Conservation (phyloP, 768 basidiomycete genomes). For the Hemileccinum rubropunctum region DNA sequence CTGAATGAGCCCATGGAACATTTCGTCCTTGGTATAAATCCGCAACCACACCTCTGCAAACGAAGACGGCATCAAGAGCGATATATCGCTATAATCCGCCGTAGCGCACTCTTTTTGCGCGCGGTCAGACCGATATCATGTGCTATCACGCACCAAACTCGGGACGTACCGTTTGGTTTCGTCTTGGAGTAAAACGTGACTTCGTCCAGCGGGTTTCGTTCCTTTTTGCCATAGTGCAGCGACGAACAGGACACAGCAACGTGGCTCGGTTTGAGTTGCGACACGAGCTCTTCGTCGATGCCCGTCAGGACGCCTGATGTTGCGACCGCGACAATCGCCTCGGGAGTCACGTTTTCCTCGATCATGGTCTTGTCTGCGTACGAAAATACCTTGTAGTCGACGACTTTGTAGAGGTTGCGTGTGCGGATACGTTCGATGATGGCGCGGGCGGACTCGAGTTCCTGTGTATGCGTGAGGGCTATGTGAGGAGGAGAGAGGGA, state of each 20-base stretch:
- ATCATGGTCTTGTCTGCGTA: constrained; percentile 30
- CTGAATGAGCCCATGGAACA: constrained; percentile 61
- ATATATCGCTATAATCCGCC: constrained; percentile 57
- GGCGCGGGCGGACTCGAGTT: constrained; percentile 52
- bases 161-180: constrained; percentile 49
- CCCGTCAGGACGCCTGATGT: constrained; percentile 25
- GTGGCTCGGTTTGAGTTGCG: constrained; percentile 42
- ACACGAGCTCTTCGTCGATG: constrained; percentile 28
- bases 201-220: constrained; percentile 62
- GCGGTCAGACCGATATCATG: background rate
- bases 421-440: constrained; percentile 60
- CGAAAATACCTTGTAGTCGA: constrained; percentile 59
- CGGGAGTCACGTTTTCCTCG: constrained; percentile 33
- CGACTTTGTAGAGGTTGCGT: constrained; percentile 67
- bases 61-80: constrained; percentile 57
- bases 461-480: constrained; percentile 35
- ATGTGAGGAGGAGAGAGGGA: too few species aligned
- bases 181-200: constrained; percentile 76
- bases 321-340: constrained; percentile 44
- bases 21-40: constrained; percentile 63
- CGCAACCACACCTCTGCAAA: constrained; percentile 72
- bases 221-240: constrained; percentile 80
- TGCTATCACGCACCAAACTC: too few species aligned
- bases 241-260: constrained; percentile 60
- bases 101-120: constrained; percentile 36